phyloP scores from a whole-genome alignment of 148 eudicot species.

The Rhododendron molle region DNA sequence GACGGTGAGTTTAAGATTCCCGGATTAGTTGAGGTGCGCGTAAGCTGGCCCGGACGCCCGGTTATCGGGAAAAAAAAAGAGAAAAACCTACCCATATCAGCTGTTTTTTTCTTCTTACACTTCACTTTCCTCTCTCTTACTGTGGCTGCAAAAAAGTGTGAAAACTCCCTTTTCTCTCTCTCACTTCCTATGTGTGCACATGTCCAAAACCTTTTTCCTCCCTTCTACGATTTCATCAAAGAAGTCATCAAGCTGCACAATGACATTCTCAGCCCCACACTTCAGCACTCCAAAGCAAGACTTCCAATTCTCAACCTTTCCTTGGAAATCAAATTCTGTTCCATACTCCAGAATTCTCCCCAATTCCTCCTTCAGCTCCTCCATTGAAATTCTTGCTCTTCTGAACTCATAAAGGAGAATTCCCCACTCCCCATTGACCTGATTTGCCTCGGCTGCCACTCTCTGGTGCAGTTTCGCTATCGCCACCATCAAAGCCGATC shows the following conservation, averaged over 20 bases:
- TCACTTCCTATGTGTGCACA: constrained; percentile 41
- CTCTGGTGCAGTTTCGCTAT: constrained; percentile 39
- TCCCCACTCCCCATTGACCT: constrained; percentile 21
- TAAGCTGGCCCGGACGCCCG: background rate
- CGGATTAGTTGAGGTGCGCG: background rate
- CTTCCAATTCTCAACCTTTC: constrained; percentile 32
- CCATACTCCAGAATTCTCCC: constrained; percentile 24
- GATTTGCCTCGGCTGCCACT: constrained; percentile 18
- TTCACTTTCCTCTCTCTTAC: constrained; percentile 1
- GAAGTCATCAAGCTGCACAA: constrained; percentile 55
- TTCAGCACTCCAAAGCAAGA: constrained; percentile 35
- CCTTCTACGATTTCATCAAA: constrained; percentile 65
- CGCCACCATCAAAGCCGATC: constrained; percentile 40
- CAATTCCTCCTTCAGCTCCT: constrained; percentile 31
- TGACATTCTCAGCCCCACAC: constrained; percentile 42
- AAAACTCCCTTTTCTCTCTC: background rate
- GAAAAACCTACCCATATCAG: background rate
- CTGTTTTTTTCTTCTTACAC: background rate
- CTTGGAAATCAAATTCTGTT: constrained; percentile 18
- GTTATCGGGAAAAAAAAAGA: too few species aligned
- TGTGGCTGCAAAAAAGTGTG: background rate
- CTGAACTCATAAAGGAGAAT: constrained; percentile 32
- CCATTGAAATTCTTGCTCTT: constrained; percentile 27
- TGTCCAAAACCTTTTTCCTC: constrained; percentile 50
- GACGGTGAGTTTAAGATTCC: background rate